phyloP scores from a whole-genome alignment of 306 rosid genomes.

The Prunus persica region Prunus_persica_NCBIv2 NC_034009.1:47727001-47727500 shows the following conservation, averaged over 20 bases:
- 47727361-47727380: background rate
- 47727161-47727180: slow-evolving; percentile 42
- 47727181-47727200: slow-evolving; percentile 21
- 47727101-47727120: slow-evolving; percentile 43
- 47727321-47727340: too few species aligned
- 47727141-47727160: slow-evolving; percentile 47
- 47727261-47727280: too few species aligned
- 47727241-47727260: background rate
- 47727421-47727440: background rate
- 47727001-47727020: too few species aligned
- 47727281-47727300: too few species aligned
- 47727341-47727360: background rate
- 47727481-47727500: too few species aligned
- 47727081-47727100: background rate
- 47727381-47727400: too few species aligned
- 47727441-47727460: background rate
- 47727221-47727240: background rate
- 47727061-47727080: too few species aligned
- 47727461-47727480: background rate
- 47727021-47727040: too few species aligned
- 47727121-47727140: slow-evolving; percentile 55
- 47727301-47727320: too few species aligned
- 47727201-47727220: background rate
- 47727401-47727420: too few species aligned
- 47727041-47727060: too few species aligned